These are phyloP conservation scores for Sarcomyxa edulis DNA, from an alignment of 768 basidiomycete species.

Conservation along the genomic window DNA sequence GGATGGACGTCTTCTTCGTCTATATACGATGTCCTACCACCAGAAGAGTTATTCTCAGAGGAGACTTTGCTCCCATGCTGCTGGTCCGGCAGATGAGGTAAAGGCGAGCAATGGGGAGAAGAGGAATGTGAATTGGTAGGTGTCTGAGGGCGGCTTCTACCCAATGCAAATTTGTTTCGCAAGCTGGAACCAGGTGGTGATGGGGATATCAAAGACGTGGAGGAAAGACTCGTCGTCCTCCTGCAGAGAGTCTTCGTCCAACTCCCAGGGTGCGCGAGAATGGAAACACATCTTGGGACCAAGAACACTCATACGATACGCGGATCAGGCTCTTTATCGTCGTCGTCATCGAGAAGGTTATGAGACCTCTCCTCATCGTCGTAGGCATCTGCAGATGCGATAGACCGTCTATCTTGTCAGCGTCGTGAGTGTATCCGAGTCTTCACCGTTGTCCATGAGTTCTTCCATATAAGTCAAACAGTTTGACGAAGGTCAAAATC, in stretches of 20 bases:
- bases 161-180: slow-evolving; percentile 38
- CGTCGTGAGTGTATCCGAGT: slow-evolving; percentile 23
- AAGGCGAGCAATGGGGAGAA: slow-evolving; percentile 23
- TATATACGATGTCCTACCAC: slow-evolving; percentile 11
- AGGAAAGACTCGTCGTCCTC: slow-evolving; percentile 51
- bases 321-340: slow-evolving; percentile 37
- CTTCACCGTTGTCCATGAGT: slow-evolving; percentile 45
- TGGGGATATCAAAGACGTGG: slow-evolving; percentile 42
- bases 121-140: slow-evolving; percentile 20
- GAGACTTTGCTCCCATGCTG: too few species aligned
- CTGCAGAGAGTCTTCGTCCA: slow-evolving; percentile 40
- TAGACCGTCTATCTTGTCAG: slow-evolving; percentile 41
- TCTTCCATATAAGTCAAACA: slow-evolving; percentile 71
- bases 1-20: slow-evolving; percentile 53
- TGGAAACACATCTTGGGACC: slow-evolving; percentile 85
- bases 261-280: slow-evolving; percentile 80
- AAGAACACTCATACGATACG: slow-evolving; percentile 62
- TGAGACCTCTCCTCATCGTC: slow-evolving; percentile 22
- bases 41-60: slow-evolving; percentile 2
- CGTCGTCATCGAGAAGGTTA: slow-evolving; percentile 32
- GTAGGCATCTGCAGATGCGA: slow-evolving; percentile 19
- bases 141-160: slow-evolving; percentile 30
- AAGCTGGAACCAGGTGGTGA: slow-evolving; percentile 21
- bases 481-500: too few species aligned
- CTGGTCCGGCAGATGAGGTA: slow-evolving; percentile 20